These are phyloP conservation scores for Suillus americanus DNA, from an alignment of 768 basidiomycete genomes.

Conservation along the genomic window DNA sequence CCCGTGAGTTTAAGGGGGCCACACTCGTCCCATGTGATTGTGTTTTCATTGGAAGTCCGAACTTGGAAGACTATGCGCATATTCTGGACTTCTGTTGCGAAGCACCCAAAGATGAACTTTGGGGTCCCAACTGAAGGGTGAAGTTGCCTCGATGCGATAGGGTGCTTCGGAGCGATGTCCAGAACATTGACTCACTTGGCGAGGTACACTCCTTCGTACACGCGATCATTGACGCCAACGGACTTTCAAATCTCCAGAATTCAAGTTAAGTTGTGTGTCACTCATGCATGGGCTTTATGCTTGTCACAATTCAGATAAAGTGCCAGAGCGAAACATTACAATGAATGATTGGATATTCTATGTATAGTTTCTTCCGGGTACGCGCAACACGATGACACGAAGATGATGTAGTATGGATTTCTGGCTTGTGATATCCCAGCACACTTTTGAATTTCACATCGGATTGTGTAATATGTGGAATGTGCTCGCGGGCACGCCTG, in stretches of 20 bases:
- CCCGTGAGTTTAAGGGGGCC: background rate
- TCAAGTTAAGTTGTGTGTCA: background rate
- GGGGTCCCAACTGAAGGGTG: background rate
- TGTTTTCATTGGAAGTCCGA: background rate
- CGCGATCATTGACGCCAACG: background rate
- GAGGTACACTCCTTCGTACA: background rate
- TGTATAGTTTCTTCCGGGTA: background rate
- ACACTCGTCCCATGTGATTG: background rate
- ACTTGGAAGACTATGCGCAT: background rate
- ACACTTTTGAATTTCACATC: background rate
- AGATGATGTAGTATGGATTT: background rate
- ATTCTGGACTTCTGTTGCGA: background rate
- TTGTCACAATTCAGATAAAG: background rate
- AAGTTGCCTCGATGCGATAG: background rate
- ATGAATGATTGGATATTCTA: background rate
- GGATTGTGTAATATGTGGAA: background rate
- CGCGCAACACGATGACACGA: background rate
- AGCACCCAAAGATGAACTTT: background rate
- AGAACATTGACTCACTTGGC: background rate
- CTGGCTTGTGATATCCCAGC: background rate
- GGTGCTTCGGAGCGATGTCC: background rate
- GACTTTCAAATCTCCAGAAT: background rate
- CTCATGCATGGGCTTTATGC: background rate
- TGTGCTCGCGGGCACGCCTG: background rate
- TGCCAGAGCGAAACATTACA: background rate